A percentile compares a stretch with the other conserved stretches of the same genome.
These are phyloP conservation scores for Lachancea mirantina DNA, from an alignment of 805 yeast species.

Conservation along the genomic window DNA sequence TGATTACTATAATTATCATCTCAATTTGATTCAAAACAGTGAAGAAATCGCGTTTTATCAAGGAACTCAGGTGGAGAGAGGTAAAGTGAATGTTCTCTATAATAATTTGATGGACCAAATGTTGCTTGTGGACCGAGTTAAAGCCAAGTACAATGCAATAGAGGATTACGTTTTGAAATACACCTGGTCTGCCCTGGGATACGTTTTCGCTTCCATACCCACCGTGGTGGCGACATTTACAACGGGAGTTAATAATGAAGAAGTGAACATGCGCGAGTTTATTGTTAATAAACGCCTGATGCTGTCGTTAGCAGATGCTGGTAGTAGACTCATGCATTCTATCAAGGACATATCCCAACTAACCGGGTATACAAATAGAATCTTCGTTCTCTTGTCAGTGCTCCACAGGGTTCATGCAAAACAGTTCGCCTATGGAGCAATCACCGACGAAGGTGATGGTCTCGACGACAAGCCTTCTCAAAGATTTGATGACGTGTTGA, in stretches of 20 bases:
- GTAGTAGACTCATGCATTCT: conserved; percentile 89
- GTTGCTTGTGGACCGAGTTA: conserved; percentile 45
- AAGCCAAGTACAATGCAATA: conserved; percentile 61
- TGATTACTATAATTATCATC: conserved; percentile 76
- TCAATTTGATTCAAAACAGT: conserved; percentile 77
- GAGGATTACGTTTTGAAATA: conserved; percentile 86
- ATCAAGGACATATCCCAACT: conserved; percentile 86
- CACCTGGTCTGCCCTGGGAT: conserved; percentile 95
- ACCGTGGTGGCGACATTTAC: conserved; percentile 54
- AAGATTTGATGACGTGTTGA: conserved; percentile 38
- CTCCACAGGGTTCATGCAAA: conserved; percentile 74
- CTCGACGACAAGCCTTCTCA: neutral
- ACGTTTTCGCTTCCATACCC: conserved; percentile 82
- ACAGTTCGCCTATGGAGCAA: conserved; percentile 35
- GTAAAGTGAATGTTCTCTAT: conserved; percentile 55
- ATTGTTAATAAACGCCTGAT: conserved; percentile 85
- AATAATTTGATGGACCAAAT: conserved; percentile 49
- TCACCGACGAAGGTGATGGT: conserved; percentile 8
- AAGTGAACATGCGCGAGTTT: conserved; percentile 74
- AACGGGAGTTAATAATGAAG: conserved; percentile 31
- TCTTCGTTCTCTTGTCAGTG: conserved; percentile 66
- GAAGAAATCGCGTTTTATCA: conserved; percentile 94
- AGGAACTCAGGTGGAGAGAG: conserved; percentile 73
- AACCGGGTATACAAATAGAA: conserved; percentile 84
- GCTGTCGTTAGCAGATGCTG: conserved; percentile 91